Evolutionary conservation across 192 early-diverging fungal species (phyloP), one percentile per base, ranked within the genome.

Genomic region (Backusella circina): DNA sequence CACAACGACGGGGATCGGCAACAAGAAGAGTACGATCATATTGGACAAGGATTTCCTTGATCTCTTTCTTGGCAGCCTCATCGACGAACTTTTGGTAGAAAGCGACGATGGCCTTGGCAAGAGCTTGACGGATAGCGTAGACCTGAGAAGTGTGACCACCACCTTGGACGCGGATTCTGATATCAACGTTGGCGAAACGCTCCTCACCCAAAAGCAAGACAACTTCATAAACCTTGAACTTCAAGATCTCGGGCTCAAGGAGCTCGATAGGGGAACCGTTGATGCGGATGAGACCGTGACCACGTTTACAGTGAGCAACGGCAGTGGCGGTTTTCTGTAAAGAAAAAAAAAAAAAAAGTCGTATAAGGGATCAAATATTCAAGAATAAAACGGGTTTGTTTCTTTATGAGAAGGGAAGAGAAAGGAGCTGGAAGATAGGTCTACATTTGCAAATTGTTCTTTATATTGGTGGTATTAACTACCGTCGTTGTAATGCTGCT

Each of bases 81-180:
- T 99, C 97, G 74, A 99, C 96, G 84, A 88, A 99, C 93, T 99
- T 99, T 85, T 98, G 96, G 93, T 97, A 96, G 91, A 91, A 99
- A 66, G 97, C 96, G 82, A 99, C 97, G 80, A 99, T 92, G 69
- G 94, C 92, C 95, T 99, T 99, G 86, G 97, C 96, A 82, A 99
- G 91, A 70, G 97, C 95, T 88, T 99, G 97, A 76, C 97, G 94
- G 90, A 99, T 96, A 79, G 94, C 93, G 80, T 98, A 99, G 87
- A 99, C 89, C 90, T 99, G 96, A 66, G 96, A 96, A 79, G 93
- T 94, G 84, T 92, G 91, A 88, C 78, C 97, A 92, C 97, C 97
- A 87, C 97, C 97, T 81, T 92, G 89, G 82, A 97, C 96, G 75
- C 95, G 91, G 72, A 99, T 92, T 81, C 97, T 91, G 86, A 99